phyloP scores from a whole-genome alignment of 306 rosid genomes.

The Trifolium pratense region DNA sequence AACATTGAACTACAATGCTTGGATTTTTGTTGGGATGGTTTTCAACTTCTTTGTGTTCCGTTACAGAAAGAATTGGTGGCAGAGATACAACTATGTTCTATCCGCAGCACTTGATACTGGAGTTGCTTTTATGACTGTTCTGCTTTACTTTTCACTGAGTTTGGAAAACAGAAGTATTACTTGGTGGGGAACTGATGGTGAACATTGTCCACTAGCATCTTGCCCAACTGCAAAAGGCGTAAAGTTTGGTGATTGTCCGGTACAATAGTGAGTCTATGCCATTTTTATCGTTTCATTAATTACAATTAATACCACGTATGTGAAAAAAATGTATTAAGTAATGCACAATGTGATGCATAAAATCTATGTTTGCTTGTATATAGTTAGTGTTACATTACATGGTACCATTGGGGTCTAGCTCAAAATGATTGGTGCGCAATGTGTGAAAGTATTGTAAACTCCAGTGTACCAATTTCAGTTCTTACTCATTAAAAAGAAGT shows the following conservation, averaged over 20 bases:
- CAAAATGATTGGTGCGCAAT: not conserved
- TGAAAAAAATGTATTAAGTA: conserved; percentile 10
- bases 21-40: conserved; percentile 71
- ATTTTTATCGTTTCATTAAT: conserved; percentile 18
- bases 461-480: not conserved
- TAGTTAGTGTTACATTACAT: conserved; percentile 13
- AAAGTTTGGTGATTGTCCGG: conserved; percentile 57
- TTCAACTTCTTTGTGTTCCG: conserved; percentile 82
- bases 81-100: conserved; percentile 82
- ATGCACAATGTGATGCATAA: conserved; percentile 24
- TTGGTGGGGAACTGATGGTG: conserved; percentile 85
- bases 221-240: conserved; percentile 84
- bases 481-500: not conserved
- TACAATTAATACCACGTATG: not conserved
- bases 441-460: not conserved
- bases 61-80: conserved; percentile 86
- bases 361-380: conserved; percentile 1
- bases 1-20: conserved; percentile 77
- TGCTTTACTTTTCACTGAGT: conserved; percentile 63
- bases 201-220: conserved; percentile 68
- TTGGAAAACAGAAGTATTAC: conserved; percentile 54
- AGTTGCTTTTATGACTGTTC: conserved; percentile 80
- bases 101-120: conserved; percentile 90
- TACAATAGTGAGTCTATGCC: conserved; percentile 28
- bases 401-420: not conserved